These are phyloP conservation scores for Rosellinia necatrix DNA, from an alignment of 2,329 filamentous ascomycete species.

Conservation along the genomic window DNA sequence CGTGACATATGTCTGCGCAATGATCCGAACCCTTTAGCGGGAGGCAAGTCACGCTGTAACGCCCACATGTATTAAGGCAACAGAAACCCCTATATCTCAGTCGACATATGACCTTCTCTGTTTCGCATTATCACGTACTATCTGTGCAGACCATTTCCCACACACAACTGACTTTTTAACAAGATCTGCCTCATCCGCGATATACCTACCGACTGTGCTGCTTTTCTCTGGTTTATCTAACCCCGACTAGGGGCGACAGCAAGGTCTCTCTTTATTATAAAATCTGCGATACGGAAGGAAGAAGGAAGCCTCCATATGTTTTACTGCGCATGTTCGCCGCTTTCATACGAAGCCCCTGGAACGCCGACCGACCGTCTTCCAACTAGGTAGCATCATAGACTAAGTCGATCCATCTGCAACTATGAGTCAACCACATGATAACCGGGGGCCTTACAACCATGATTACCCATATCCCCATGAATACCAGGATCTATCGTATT, in stretches of 20 bases:
- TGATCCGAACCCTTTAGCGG: conserved; percentile 9
- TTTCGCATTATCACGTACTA: conserved; percentile 13
- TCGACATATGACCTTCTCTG: conserved; percentile 5
- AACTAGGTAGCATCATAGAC: not conserved
- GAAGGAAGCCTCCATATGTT: conserved; percentile 1
- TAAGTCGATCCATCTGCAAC: not conserved
- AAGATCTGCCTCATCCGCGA: not conserved
- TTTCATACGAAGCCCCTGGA: not conserved
- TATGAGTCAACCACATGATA: conserved; percentile 4
- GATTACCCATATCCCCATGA: not conserved
- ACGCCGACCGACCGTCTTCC: conserved; percentile 10
- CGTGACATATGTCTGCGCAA: conserved; percentile 6
- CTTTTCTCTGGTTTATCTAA: not conserved
- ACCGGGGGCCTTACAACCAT: not conserved
- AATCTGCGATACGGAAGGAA: not conserved
- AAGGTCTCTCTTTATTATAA: not conserved
- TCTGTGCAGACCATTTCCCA: conserved; percentile 1
- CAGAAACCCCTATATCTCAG: conserved; percentile 1
- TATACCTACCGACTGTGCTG: conserved; percentile 5
- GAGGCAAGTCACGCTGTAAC: conserved; percentile 1
- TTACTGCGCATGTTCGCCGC: conserved; percentile 4
- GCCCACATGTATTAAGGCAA: conserved; percentile 9
- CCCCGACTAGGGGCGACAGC: not conserved
- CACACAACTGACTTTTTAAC: not conserved
- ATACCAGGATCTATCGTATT: conserved; percentile 5